Percentiles rank a stretch among this genome's conserved stretches.
These are phyloP conservation scores for Populus tremula DNA, from an alignment of 345 rosid species.

Conservation along the genomic window DNA sequence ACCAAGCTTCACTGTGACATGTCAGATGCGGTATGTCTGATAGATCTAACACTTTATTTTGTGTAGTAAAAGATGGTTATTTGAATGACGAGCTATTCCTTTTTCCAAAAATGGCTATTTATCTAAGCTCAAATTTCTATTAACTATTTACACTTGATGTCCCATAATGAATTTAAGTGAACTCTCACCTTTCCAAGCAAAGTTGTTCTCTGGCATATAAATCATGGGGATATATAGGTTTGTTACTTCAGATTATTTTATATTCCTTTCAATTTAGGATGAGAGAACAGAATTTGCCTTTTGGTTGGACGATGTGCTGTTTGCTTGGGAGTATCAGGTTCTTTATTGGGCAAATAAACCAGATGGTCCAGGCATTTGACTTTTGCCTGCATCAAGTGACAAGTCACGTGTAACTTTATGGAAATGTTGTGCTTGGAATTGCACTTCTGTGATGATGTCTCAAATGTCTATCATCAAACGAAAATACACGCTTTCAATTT, in stretches of 20 bases:
- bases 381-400: background rate
- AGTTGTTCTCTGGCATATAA: background rate
- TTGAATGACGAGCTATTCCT: background rate
- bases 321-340: background rate
- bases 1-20: conserved; percentile 92
- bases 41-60: background rate
- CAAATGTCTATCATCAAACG: background rate
- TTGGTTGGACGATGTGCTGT: background rate
- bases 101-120: background rate
- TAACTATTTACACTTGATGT: background rate
- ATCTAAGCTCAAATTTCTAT: background rate
- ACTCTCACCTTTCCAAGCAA: background rate
- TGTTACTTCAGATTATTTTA: background rate
- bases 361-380: background rate
- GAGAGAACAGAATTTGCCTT: background rate
- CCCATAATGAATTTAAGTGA: background rate
- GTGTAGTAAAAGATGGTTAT: background rate
- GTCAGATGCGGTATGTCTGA: conserved; percentile 77
- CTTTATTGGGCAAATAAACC: background rate
- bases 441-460: background rate
- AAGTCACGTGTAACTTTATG: background rate
- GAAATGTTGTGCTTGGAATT: background rate
- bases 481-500: background rate
- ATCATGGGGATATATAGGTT: background rate
- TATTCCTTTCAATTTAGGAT: background rate